phyloP scores from a whole-genome alignment of 2,329 filamentous ascomycete species.

The Scleromitrula shiraiana region DNA sequence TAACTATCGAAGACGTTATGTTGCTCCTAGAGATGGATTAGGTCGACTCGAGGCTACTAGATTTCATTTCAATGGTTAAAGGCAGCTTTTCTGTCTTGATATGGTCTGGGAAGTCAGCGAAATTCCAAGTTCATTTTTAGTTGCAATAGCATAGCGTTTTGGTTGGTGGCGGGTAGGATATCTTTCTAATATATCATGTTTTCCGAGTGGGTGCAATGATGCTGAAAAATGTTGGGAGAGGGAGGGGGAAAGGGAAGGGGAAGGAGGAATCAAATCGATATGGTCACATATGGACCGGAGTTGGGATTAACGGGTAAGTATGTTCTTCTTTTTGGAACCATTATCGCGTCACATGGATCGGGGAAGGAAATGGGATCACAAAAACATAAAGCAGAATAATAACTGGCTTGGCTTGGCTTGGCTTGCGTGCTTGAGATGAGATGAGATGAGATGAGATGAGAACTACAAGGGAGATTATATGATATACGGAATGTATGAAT shows the following conservation, averaged over 20 bases:
- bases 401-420: no score
- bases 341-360: conserved; percentile 1
- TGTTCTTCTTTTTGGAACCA: not conserved
- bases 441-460: not conserved
- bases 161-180: not conserved
- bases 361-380: conserved; percentile 1
- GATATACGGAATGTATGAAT: no score
- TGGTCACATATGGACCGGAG: conserved; percentile 9
- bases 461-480: not conserved
- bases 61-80: conserved; percentile 60
- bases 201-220: no score
- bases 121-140: not conserved
- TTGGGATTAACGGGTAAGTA: conserved; percentile 1
- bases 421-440: not conserved
- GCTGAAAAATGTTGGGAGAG: not conserved
- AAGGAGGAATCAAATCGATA: not conserved
- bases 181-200: no score
- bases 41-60: conserved; percentile 78
- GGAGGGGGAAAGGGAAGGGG: not conserved
- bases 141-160: conserved; percentile 10
- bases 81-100: not conserved
- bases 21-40: conserved; percentile 87
- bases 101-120: not conserved
- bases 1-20: conserved; percentile 84
- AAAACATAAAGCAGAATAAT: not conserved